These are phyloP conservation scores for Schwanniomyces occidentalis DNA, from an alignment of 805 yeast genomes.

Conservation along the genomic window DNA sequence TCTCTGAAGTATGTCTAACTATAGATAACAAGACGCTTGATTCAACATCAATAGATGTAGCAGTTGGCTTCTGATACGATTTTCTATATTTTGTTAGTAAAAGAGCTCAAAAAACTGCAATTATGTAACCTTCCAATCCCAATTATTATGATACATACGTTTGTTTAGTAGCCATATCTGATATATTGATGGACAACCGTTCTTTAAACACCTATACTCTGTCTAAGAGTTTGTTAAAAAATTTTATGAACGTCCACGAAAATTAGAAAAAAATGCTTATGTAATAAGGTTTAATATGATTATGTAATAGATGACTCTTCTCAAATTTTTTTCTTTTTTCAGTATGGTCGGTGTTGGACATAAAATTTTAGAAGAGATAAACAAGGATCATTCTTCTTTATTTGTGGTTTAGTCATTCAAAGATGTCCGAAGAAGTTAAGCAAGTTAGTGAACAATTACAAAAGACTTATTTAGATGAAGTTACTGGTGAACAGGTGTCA, in stretches of 20 bases:
- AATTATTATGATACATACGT: conserved; percentile 13
- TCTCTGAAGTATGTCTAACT: conserved; percentile 65
- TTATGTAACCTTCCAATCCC: no score
- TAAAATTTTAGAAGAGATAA: background rate
- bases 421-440: conserved; percentile 51
- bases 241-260: conserved; percentile 4
- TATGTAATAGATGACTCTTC: conserved; percentile 7
- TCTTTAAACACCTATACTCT: background rate
- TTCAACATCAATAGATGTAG: conserved; percentile 44
- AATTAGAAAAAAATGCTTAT: conserved; percentile 4
- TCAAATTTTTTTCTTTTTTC: conserved; percentile 7
- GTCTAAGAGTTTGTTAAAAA: background rate
- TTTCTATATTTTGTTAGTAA: conserved; percentile 13
- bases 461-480: conserved; percentile 83
- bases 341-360: conserved; percentile 2
- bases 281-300: conserved; percentile 1
- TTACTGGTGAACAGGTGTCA: conserved; percentile 94
- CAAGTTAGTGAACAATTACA: conserved; percentile 73
- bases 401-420: no score
- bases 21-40: conserved; percentile 59
- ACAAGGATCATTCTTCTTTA: no score
- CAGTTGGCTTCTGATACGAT: conserved; percentile 35
- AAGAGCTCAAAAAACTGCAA: no score
- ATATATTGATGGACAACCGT: background rate
- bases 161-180: conserved; percentile 16